Base-by-base conservation (phyloP, 179 eudicot species). In the Beta lomatogona region DNA sequence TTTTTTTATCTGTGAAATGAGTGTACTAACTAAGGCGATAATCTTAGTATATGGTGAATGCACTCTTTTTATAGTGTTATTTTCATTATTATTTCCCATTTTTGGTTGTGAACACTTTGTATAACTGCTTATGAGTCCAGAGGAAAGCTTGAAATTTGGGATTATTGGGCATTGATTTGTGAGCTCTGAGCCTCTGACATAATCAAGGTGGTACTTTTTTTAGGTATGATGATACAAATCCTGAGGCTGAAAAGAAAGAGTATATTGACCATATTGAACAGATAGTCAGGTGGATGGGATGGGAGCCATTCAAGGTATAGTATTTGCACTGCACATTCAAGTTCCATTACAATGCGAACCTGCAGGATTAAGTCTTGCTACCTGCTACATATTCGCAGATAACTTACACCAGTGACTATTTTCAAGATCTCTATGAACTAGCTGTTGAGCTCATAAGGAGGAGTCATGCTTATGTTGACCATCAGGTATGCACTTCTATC, bases 151-250 rank as follows among this genome's bases (percentile, higher is more conserved):
- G 44, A n/a, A 19, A 4, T 71, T 68, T 79, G 70, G 55, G 76
- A 58, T 58, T 83, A 19, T 69, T 68, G 52, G 63, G 28, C 9
- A 59, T 73, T 52, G 21, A 36, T 4, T 31, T 58, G 4, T 61
- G 66, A 60, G 28, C 28, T 31, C 68, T 83, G 83, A 25, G 28
- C 28, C 28, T 25, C 28, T 83, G 82, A 75, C 14, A 28, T 60
- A 19, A 36, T 46, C 59, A 57, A 13, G 57, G 48, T 36, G 52
- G 52, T 70, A 54, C 28, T 21, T 63, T 44, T 31, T 71, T 4
- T 81, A 95, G 99, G 92, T 95, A 81, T 85, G 99, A 95, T 86
- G 99, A 95, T 85, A 95, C 99, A 78, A 95, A 95, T 72, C 99
- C 98, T 21, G 99, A 95, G 84, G 99, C 98, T 76, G 99, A 95